Base-by-base conservation (phyloP, 1,284 basidiomycete genomes). In the Pseudozyma sp. region DNA sequence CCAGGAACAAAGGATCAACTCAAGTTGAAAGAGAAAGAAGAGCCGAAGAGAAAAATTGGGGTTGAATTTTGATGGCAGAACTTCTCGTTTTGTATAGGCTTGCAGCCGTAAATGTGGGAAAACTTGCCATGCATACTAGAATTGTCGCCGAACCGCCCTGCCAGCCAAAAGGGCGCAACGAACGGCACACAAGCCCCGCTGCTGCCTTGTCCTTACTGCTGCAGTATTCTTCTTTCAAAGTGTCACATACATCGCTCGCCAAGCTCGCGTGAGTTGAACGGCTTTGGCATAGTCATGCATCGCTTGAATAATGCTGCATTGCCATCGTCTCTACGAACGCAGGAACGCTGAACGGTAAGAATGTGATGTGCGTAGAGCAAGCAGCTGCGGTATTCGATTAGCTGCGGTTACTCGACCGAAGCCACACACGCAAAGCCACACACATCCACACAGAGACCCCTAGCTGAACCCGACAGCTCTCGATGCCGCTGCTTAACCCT, bases 81-180 rank as follows among this genome's bases (percentile, higher is more conserved):
- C 25, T 36, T 42, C 25, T 31, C 6, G 25, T 6, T 31, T 18
- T 16, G 16, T 44, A 16, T n/a, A 14, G 38, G 58, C 50, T 42
- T 48, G 43, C 50, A 53, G 51, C 16, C 40, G 47, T 14, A 43
- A 51, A 43, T 43, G 59, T 54, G 45, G 52, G 47, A 44, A 44
- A 38, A 18, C 36, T 11, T 18, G n/a, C 18, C 35, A 51, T 59
- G 52, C 47, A 50, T 21, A 39, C 12, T 54, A 61, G 59, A 61
- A 11, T 36, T 61, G 25, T 50, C 21, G 39, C 16, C 38, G 19
- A 52, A 42, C 59, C 59, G 59, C 59, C 52, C 18, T 3, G 18
- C 38, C 12, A 25, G 25, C 25, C 25, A 25, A 45, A 31, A 19
- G 16, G 59, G 59, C 52, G 59, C 59, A 60, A 54, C 51, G 59